Conservation (phyloP, 2,329 filamentous ascomycete genomes). For the Alternaria sp. region DNA sequence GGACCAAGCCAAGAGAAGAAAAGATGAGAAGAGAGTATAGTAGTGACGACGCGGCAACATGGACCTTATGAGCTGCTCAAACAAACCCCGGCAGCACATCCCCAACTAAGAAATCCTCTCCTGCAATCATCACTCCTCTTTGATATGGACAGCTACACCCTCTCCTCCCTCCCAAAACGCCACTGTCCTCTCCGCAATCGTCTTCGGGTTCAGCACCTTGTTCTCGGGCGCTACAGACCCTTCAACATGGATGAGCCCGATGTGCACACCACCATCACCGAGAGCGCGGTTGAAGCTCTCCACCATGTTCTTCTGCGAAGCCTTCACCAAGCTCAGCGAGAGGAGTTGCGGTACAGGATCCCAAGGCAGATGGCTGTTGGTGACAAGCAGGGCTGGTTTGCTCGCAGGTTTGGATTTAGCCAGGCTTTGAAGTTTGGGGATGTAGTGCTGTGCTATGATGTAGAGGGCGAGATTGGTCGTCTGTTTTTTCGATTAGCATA, state of each 20-base stretch:
- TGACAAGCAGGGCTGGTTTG: slow-evolving; percentile 61
- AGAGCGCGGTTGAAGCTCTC: slow-evolving; percentile 56
- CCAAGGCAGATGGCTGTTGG: slow-evolving; percentile 59
- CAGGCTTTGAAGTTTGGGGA: slow-evolving; percentile 54
- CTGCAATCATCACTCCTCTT: slow-evolving; percentile 19
- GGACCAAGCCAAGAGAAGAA: too few species aligned
- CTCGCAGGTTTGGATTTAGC: slow-evolving; percentile 38
- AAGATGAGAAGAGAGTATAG: too few species aligned
- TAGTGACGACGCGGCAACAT: too few species aligned
- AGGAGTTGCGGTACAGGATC: slow-evolving; percentile 60
- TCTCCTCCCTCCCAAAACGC: slow-evolving; percentile 55
- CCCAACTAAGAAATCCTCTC: too few species aligned
- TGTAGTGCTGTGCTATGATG: slow-evolving; percentile 57
- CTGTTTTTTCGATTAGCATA: slow-evolving; percentile 34
- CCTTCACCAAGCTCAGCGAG: slow-evolving; percentile 61
- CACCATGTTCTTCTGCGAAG: slow-evolving; percentile 61
- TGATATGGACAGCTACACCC: slow-evolving; percentile 54
- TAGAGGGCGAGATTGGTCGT: slow-evolving; percentile 61
- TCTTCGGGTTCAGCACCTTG: slow-evolving; percentile 55
- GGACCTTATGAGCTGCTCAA: too few species aligned
- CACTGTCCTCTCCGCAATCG: slow-evolving; percentile 59
- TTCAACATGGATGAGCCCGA: slow-evolving; percentile 59
- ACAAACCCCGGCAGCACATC: too few species aligned
- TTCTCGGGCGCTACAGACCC: slow-evolving; percentile 55
- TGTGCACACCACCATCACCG: slow-evolving; percentile 55